These are phyloP conservation scores for Vigna unguiculata DNA, from an alignment of 306 rosid genomes.

Conservation along the genomic window DNA sequence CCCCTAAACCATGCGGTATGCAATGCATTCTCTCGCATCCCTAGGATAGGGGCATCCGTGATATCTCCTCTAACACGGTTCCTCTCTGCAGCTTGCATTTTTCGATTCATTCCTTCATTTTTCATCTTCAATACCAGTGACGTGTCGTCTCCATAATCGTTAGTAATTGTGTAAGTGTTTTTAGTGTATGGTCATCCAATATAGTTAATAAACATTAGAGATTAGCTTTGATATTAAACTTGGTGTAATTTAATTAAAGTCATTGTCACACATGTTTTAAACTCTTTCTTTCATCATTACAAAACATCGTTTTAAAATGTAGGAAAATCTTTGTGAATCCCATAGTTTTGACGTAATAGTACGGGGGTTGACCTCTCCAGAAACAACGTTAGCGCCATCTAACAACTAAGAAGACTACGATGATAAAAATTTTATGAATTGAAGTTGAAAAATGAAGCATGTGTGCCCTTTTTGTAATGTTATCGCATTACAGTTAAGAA, in stretches of 20 bases:
- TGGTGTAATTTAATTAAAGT: not conserved
- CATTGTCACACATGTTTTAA: not conserved
- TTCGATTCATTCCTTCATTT: no score
- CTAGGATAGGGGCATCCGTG: not conserved
- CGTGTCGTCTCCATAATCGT: not conserved
- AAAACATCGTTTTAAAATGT: not conserved
- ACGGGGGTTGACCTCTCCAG: slow-evolving; percentile 2
- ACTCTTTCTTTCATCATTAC: not conserved
- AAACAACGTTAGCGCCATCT: not conserved
- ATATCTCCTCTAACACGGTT: not conserved
- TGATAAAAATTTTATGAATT: not conserved
- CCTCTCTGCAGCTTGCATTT: no score
- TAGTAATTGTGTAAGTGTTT: not conserved
- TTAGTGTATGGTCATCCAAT: not conserved
- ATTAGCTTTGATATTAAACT: not conserved
- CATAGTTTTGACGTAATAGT: not conserved
- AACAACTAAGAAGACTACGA: not conserved
- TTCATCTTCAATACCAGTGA: no score
- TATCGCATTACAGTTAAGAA: not conserved
- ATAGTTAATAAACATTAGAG: not conserved
- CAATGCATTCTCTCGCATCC: not conserved
- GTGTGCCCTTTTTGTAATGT: no score
- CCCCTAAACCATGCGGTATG: not conserved
- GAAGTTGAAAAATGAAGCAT: not conserved
- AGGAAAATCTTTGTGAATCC: not conserved